Evolutionary conservation across 2,329 filamentous ascomycete species (phyloP), one percentile per base, ranked within the genome.

Genomic region (Colletotrichum musicola): DNA sequence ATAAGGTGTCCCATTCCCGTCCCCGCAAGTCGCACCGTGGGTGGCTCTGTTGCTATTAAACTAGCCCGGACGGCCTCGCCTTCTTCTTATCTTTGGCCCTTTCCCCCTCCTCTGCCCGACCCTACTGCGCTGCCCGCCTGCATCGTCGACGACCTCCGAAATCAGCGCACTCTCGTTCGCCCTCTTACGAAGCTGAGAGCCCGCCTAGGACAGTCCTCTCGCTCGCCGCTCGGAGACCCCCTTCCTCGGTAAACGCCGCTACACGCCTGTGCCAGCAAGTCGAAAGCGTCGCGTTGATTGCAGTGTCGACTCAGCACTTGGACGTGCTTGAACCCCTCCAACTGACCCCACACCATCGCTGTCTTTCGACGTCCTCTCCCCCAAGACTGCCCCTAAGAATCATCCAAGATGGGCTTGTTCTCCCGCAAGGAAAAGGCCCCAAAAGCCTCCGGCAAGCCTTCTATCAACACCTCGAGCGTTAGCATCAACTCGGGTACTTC

Each of bases 401-500:
- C 56, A 47, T 57, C 71, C 76, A 78, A 73, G 69, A 89, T 89
- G 86, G 86, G 86, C 73, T 74, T 89, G 71, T 89, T 89, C 75
- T 86, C 86, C 42, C 81, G 86, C 69, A 87, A 84, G 74, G 82
- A 86, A 72, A 87, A 84, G 80, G 77, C 82, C 70, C 77, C 82
- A 60, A 84, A 81, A 76, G 77, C 74, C 62, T 62, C 75, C 72
- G 53, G 44, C 40, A 79, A 82, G 65, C 77, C 81, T 20, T 75
- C 79, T 53, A 77, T 85, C 75, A 80, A 81, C 68, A 81, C 77
- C 59, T 82, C 82, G 61, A 84, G 83, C 72, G 81, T 82, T 70
- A 88, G 85, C 74, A 77, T 88, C 73, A 78, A 84, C 70, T 89
- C 87, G 46, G 81, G 81, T 66, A 79, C 78, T 54, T 88, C 86